A percentile compares a stretch with the other conserved stretches of the same genome.
Evolutionary conservation across 164 flowering plant species (phyloP).

Genomic region (Nelumbo lutea): DNA sequence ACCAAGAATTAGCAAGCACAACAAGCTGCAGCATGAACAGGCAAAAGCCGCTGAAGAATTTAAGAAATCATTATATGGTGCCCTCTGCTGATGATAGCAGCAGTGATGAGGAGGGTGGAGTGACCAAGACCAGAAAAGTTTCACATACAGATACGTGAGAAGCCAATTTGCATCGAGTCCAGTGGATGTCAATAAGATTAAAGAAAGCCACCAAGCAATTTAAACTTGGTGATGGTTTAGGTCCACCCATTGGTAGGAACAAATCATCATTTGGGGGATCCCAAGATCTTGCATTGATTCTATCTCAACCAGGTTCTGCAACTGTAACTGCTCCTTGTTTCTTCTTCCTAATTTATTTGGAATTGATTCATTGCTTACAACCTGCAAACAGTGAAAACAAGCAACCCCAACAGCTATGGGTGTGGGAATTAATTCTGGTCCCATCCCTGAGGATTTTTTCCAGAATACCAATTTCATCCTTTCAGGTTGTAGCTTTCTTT

Average conservation of each 20-base stretch:
- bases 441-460: slow-evolving; percentile 97
- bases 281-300: slow-evolving; percentile 55
- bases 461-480: slow-evolving; percentile 88
- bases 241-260: slow-evolving; percentile 61
- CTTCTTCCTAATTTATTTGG: slow-evolving; percentile 70
- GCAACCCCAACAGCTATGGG: slow-evolving; percentile 37
- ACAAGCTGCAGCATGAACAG: slow-evolving; percentile 77
- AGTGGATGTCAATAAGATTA: slow-evolving; percentile 91
- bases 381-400: slow-evolving; percentile 38
- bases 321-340: slow-evolving; percentile 30
- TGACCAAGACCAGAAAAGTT: slow-evolving; percentile 64
- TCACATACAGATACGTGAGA: slow-evolving; percentile 82
- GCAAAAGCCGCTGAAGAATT: slow-evolving; percentile 95
- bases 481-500: slow-evolving; percentile 82
- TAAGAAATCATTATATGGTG: slow-evolving; percentile 79
- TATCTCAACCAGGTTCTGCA: slow-evolving; percentile 39
- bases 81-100: slow-evolving; percentile 74
- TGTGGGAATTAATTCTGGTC: slow-evolving; percentile 56
- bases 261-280: slow-evolving; percentile 58
- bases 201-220: slow-evolving; percentile 92
- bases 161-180: slow-evolving; percentile 67
- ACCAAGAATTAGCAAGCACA: slow-evolving; percentile 31
- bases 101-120: slow-evolving; percentile 88
- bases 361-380: slow-evolving; percentile 38
- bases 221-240: slow-evolving; percentile 78